Evolutionary conservation across 2,329 filamentous ascomycete species (phyloP).

Genomic region (Phoma sp.): DNA sequence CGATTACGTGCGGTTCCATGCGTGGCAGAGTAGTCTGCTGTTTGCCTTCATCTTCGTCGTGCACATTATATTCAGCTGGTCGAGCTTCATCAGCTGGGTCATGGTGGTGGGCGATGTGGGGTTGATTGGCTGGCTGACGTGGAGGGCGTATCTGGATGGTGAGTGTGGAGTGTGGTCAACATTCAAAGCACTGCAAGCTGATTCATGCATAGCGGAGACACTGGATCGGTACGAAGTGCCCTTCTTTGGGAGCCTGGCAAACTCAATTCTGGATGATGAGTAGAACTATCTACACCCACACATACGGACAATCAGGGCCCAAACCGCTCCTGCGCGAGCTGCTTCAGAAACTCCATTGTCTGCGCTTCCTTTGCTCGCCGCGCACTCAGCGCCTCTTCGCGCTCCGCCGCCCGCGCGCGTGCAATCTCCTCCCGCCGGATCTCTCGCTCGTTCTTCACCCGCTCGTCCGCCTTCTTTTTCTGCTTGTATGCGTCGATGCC

Average conservation of each 20-base stretch:
- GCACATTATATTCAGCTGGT: slow-evolving; percentile 88
- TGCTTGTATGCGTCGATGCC: slow-evolving; percentile 71
- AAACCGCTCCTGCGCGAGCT: slow-evolving; percentile 77
- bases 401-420: slow-evolving; percentile 76
- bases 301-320: slow-evolving; percentile 23
- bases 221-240: slow-evolving; percentile 80
- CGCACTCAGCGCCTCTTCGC: slow-evolving; percentile 75
- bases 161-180: slow-evolving; percentile 43
- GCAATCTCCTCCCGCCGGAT: slow-evolving; percentile 80
- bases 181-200: background rate
- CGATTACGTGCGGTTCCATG: slow-evolving; percentile 97
- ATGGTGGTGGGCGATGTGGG: slow-evolving; percentile 77
- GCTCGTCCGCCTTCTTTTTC: slow-evolving; percentile 68
- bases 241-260: slow-evolving; percentile 83
- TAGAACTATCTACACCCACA: slow-evolving; percentile 36
- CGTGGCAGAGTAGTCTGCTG: slow-evolving; percentile 88
- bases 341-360: slow-evolving; percentile 81
- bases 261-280: slow-evolving; percentile 89
- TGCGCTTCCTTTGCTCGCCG: slow-evolving; percentile 80
- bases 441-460: slow-evolving; percentile 83
- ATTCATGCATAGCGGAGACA: slow-evolving; percentile 60
- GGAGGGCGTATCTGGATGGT: slow-evolving; percentile 85
- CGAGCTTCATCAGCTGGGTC: slow-evolving; percentile 80
- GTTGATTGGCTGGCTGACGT: slow-evolving; percentile 76
- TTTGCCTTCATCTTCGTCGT: slow-evolving; percentile 75